Conservation (phyloP, 1,284 basidiomycete genomes). For the Apiotrichum laibachii region DNA sequence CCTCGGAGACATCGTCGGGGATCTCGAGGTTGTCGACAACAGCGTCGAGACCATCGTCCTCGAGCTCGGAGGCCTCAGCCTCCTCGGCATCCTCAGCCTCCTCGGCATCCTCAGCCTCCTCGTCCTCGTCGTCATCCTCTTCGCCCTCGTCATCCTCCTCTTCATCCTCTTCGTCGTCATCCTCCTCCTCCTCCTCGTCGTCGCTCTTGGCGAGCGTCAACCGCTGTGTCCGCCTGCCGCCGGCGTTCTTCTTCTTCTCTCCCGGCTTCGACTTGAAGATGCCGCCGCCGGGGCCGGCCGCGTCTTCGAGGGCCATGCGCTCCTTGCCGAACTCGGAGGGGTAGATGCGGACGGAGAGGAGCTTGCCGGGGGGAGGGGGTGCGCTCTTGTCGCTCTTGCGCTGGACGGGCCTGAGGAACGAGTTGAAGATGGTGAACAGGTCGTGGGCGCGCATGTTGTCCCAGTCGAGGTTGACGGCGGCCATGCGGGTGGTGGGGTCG, state of each 20-base stretch:
- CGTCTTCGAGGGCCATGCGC: conserved; percentile 81
- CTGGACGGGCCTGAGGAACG: conserved; percentile 59
- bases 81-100: conserved; percentile 56
- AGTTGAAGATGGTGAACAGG: conserved; percentile 89
- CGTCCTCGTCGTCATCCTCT: conserved; percentile 39
- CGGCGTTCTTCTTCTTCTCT: conserved; percentile 22
- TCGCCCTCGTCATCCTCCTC: conserved; percentile 34
- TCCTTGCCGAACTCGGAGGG: conserved; percentile 91
- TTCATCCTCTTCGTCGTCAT: conserved; percentile 24
- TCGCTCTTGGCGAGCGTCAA: conserved; percentile 17
- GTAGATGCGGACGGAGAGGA: conserved; percentile 78
- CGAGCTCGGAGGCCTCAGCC: conserved; percentile 51
- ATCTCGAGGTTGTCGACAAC: conserved; percentile 39
- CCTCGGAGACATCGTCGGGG: conserved; percentile 38
- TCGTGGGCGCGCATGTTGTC: conserved; percentile 89
- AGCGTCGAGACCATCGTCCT: conserved; percentile 20
- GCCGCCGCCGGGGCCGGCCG: conserved; percentile 82
- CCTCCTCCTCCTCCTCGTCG: conserved; percentile 19
- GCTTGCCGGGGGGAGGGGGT: conserved; percentile 57
- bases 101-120: conserved; percentile 31
- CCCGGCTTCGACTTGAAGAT: conserved; percentile 59
- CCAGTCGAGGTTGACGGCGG: conserved; percentile 97
- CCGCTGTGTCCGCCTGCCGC: conserved; percentile 18
- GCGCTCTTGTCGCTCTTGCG: conserved; percentile 33
- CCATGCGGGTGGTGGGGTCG: conserved; percentile 66